phyloP scores from a whole-genome alignment of 768 basidiomycete species.

The Tricholoma furcatifolium region DNA sequence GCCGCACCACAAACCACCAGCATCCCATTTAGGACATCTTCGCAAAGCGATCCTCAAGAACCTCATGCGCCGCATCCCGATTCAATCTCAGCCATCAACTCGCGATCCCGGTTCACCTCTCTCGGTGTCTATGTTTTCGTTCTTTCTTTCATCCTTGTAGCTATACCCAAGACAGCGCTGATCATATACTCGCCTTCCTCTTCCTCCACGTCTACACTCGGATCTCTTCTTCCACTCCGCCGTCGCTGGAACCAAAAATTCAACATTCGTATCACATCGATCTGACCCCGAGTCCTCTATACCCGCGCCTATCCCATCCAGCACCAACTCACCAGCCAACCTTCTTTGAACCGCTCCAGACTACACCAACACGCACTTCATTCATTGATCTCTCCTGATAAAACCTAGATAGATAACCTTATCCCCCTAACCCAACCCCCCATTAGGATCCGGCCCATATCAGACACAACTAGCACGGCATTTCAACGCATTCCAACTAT shows the following conservation, averaged over 20 bases:
- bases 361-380: neutral
- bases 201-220: neutral
- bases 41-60: conserved; percentile 21
- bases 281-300: too few relatives aligned
- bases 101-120: neutral
- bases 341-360: too few relatives aligned
- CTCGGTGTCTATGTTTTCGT: conserved; percentile 6
- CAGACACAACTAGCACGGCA: too few relatives aligned
- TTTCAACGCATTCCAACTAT: too few relatives aligned
- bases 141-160: conserved; percentile 9
- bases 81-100: neutral
- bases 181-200: neutral
- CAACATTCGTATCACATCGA: too few relatives aligned
- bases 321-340: too few relatives aligned
- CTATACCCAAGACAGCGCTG: neutral
- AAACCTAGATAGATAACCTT: neutral
- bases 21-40: conserved; percentile 3
- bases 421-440: too few relatives aligned
- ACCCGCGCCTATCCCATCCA: too few relatives aligned
- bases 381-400: neutral
- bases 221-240: neutral
- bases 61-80: conserved; percentile 17
- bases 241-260: neutral
- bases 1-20: neutral
- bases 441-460: too few relatives aligned